Conservation (phyloP, 805 yeast species). For the Barnettozyma populi region DNA sequence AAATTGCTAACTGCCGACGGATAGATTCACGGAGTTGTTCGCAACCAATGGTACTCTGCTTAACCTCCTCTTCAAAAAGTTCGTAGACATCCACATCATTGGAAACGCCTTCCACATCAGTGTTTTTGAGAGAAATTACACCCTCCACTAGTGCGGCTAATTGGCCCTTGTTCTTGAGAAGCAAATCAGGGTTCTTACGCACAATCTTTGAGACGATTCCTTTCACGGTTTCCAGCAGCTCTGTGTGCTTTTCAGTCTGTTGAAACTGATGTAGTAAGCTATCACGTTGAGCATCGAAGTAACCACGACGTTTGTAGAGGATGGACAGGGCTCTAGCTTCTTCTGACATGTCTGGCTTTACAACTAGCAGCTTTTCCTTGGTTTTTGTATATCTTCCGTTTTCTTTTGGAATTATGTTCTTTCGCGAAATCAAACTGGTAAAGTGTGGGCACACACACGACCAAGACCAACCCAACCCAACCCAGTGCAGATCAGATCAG, state of each 20-base stretch:
- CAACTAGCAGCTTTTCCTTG: neutral
- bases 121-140: slow-evolving; percentile 11
- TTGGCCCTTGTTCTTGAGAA: slow-evolving; percentile 21
- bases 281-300: slow-evolving; percentile 17
- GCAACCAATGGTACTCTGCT: slow-evolving; percentile 12
- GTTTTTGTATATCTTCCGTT: neutral
- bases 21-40: slow-evolving; percentile 10
- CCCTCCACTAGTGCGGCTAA: slow-evolving; percentile 22
- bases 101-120: slow-evolving; percentile 2
- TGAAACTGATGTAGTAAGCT: slow-evolving; percentile 14
- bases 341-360: slow-evolving; percentile 1
- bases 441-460: too few relatives aligned
- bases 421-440: slow-evolving; percentile 4
- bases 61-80: slow-evolving; percentile 18
- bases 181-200: slow-evolving; percentile 18
- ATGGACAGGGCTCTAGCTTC: slow-evolving; percentile 13
- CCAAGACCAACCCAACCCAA: too few relatives aligned
- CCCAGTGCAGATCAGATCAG: neutral
- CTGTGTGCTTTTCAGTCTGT: slow-evolving; percentile 12
- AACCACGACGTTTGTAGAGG: slow-evolving; percentile 18
- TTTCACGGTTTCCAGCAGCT: slow-evolving; percentile 13
- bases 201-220: slow-evolving; percentile 14
- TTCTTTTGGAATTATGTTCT: neutral
- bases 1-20: slow-evolving; percentile 1
- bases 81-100: slow-evolving; percentile 9